Evolutionary conservation across 2,329 filamentous ascomycete species (phyloP).

Genomic region (Fusarium dlaminii): DNA sequence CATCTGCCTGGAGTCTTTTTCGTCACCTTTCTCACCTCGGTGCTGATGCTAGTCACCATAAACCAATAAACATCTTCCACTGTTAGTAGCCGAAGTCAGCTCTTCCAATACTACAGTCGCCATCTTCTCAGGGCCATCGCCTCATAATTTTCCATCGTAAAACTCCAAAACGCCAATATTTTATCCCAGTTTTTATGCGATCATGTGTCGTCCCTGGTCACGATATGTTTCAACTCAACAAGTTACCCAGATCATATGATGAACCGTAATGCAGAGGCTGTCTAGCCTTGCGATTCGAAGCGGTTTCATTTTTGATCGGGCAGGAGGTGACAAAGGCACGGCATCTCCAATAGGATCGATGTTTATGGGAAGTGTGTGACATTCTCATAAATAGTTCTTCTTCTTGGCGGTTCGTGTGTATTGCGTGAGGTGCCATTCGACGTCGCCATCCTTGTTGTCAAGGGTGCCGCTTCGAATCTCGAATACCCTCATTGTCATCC

Average conservation of each 20-base stretch:
- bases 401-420: slow-evolving; percentile 94
- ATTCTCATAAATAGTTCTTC: slow-evolving; percentile 86
- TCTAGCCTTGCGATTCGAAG: not conserved
- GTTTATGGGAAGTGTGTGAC: not conserved
- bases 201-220: not conserved
- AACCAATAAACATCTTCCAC: slow-evolving; percentile 25
- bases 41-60: slow-evolving; percentile 22
- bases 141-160: slow-evolving; percentile 16
- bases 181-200: not conserved
- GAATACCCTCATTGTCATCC: slow-evolving; percentile 97
- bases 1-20: slow-evolving; percentile 6
- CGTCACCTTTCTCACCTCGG: not conserved
- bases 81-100: not conserved
- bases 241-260: not conserved
- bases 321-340: not conserved
- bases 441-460: slow-evolving; percentile 93
- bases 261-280: not conserved
- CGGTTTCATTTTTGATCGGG: not conserved
- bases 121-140: slow-evolving; percentile 3
- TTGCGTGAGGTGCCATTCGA: slow-evolving; percentile 96
- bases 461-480: slow-evolving; percentile 91
- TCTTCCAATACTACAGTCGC: slow-evolving; percentile 11
- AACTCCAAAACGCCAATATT: slow-evolving; percentile 41
- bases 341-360: not conserved
- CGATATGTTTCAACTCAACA: not conserved